A percentile compares a stretch with the other conserved stretches of the same genome.
Conservation (phyloP, 148 eudicot species). For the Beta vulgaris region DNA sequence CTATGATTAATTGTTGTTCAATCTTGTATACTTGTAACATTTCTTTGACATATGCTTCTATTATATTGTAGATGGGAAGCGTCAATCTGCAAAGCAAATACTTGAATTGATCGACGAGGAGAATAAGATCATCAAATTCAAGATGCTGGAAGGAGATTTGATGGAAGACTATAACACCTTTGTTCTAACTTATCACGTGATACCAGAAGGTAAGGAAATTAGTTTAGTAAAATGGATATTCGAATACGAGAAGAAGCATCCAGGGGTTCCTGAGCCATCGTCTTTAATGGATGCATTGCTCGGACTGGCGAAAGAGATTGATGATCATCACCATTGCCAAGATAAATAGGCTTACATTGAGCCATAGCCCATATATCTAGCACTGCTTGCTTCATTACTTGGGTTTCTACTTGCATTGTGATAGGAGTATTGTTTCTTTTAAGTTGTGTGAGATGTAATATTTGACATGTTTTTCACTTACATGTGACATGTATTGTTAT, state of each 20-base stretch:
- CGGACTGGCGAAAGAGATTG: background rate
- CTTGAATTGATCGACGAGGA: slow-evolving; percentile 21
- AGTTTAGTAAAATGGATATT: background rate
- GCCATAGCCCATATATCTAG: too few species aligned
- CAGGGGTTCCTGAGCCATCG: slow-evolving; percentile 10
- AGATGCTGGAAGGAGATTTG: slow-evolving; percentile 20
- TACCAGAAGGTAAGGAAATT: background rate
- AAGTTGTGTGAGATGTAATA: too few species aligned
- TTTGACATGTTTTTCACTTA: too few species aligned
- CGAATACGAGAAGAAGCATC: slow-evolving; percentile 9
- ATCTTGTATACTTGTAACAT: too few species aligned
- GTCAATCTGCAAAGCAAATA: slow-evolving; percentile 8
- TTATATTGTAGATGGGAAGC: slow-evolving; percentile 25
- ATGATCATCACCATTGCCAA: slow-evolving; percentile 19
- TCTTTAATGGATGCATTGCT: slow-evolving; percentile 10
- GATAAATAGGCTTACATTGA: background rate
- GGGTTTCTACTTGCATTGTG: too few species aligned
- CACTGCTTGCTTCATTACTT: too few species aligned
- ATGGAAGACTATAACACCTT: slow-evolving; percentile 18
- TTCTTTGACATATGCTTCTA: too few species aligned
- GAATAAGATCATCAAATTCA: slow-evolving; percentile 26
- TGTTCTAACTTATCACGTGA: slow-evolving; percentile 5
- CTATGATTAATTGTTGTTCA: too few species aligned
- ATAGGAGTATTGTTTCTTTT: too few species aligned
- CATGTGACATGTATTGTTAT: too few species aligned